phyloP scores from a whole-genome alignment of 257 asterid genomes.

The Henckelia pumila region DNA sequence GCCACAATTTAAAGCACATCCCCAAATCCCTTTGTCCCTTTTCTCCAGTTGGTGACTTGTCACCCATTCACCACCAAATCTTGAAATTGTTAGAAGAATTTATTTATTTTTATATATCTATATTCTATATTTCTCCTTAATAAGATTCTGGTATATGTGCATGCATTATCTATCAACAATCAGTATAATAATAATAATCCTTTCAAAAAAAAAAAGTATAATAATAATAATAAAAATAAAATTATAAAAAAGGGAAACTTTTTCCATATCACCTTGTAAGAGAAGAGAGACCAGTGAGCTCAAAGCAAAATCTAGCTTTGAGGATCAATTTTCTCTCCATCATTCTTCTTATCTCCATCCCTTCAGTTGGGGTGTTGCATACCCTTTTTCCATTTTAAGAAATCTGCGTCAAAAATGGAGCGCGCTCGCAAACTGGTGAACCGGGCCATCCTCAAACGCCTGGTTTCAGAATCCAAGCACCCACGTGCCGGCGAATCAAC shows the following conservation, averaged over 20 bases:
- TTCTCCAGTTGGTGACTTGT: conserved; percentile 26
- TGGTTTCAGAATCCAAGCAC: conserved; percentile 55
- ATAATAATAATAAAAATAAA: too few relatives aligned
- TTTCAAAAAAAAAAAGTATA: too few relatives aligned
- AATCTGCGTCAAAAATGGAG: conserved; percentile 47
- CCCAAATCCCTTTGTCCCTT: conserved; percentile 33
- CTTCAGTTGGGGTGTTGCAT: conserved; percentile 24
- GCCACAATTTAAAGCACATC: conserved; percentile 29
- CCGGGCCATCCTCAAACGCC: conserved; percentile 60
- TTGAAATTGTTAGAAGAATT: too few relatives aligned
- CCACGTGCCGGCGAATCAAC: conserved; percentile 10
- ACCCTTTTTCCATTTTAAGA: neutral
- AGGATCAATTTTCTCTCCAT: conserved; percentile 2
- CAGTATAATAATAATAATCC: too few relatives aligned
- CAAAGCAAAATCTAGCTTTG: neutral
- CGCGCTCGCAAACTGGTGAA: conserved; percentile 70
- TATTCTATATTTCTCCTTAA: too few relatives aligned
- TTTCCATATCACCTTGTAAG: neutral
- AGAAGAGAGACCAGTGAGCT: neutral
- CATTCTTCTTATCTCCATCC: conserved; percentile 20
- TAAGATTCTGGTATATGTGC: too few relatives aligned
- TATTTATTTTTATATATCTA: too few relatives aligned
- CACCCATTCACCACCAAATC: conserved; percentile 44
- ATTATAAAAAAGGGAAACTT: neutral
- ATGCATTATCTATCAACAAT: too few relatives aligned